Evolutionary conservation across 1,284 basidiomycete species (phyloP).

Genomic region (Schizophyllum commune): DNA sequence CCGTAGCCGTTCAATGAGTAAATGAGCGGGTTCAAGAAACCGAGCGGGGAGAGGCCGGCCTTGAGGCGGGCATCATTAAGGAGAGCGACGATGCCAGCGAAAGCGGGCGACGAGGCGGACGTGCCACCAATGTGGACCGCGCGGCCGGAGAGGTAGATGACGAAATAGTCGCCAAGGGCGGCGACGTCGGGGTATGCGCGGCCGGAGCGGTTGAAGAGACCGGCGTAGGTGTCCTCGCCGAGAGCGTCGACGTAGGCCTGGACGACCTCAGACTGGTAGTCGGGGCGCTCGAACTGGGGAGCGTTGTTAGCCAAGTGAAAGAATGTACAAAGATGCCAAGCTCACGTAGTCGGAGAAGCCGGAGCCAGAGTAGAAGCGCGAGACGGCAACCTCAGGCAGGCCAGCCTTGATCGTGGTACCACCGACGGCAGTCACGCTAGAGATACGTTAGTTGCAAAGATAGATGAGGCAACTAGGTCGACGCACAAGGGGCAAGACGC

Average conservation of each 20-base stretch:
- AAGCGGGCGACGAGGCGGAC: constrained; percentile 52
- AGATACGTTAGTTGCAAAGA: constrained; percentile 12
- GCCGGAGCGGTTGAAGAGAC: constrained; percentile 37
- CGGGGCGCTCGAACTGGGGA: constrained; percentile 37
- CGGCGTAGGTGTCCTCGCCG: constrained; percentile 38
- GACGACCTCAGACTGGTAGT: constrained; percentile 42
- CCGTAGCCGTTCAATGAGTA: constrained; percentile 30
- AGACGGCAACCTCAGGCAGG: constrained; percentile 47
- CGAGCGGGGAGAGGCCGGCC: constrained; percentile 37
- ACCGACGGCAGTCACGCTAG: constrained; percentile 53
- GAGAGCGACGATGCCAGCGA: constrained; percentile 47
- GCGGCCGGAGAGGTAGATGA: constrained; percentile 31
- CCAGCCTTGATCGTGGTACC: constrained; percentile 32
- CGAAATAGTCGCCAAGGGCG: constrained; percentile 44
- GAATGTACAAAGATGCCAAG: not conserved
- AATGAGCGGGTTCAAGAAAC: constrained; percentile 55
- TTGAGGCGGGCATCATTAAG: constrained; percentile 55
- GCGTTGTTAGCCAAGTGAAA: not conserved
- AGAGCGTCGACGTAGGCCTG: constrained; percentile 34
- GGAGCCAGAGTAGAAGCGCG: constrained; percentile 48
- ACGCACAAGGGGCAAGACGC: constrained; percentile 25
- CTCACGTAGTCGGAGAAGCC: constrained; percentile 48
- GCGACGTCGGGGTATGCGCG: constrained; percentile 49
- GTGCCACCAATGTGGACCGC: constrained; percentile 40
- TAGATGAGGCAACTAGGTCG: not conserved